Evolutionary conservation across 805 yeast genomes (phyloP).

Genomic region (Candida glaebosa): DNA sequence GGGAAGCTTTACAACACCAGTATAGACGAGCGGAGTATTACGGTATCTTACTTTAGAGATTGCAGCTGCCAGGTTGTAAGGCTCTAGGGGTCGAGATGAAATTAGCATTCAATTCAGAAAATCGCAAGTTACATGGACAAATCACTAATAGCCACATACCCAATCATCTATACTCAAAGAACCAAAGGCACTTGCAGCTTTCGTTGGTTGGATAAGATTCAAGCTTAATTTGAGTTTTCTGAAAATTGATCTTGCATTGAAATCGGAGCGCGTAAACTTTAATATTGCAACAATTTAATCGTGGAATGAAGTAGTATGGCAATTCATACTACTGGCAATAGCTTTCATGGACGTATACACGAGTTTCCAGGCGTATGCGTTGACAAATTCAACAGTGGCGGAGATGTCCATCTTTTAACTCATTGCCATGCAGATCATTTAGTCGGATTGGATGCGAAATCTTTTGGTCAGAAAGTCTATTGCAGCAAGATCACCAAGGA

Average conservation of each 20-base stretch:
- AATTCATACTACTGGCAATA: constrained; percentile 8
- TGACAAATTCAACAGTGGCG: constrained; percentile 27
- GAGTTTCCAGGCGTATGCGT: constrained; percentile 50
- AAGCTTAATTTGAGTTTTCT: no score
- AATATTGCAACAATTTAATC: neutral
- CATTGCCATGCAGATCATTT: constrained; percentile 58
- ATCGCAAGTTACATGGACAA: no score
- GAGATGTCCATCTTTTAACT: constrained; percentile 35
- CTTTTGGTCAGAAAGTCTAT: constrained; percentile 40
- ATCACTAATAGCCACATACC: no score
- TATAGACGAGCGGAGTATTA: constrained; percentile 66
- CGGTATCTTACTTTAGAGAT: constrained; percentile 64
- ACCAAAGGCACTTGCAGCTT: no score
- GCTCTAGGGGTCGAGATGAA: no score
- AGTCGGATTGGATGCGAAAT: constrained; percentile 40
- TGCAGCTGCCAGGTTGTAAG: no score
- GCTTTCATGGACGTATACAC: constrained; percentile 39
- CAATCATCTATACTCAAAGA: no score
- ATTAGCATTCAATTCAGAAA: neutral
- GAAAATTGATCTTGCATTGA: neutral
- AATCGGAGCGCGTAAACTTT: neutral
- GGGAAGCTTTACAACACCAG: constrained; percentile 58
- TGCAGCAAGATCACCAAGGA: constrained; percentile 38
- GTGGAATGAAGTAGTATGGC: neutral
- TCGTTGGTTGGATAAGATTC: no score